These are phyloP conservation scores for Magnaporthiopsis poae DNA, from an alignment of 2,329 filamentous ascomycete species.

Conservation along the genomic window DNA sequence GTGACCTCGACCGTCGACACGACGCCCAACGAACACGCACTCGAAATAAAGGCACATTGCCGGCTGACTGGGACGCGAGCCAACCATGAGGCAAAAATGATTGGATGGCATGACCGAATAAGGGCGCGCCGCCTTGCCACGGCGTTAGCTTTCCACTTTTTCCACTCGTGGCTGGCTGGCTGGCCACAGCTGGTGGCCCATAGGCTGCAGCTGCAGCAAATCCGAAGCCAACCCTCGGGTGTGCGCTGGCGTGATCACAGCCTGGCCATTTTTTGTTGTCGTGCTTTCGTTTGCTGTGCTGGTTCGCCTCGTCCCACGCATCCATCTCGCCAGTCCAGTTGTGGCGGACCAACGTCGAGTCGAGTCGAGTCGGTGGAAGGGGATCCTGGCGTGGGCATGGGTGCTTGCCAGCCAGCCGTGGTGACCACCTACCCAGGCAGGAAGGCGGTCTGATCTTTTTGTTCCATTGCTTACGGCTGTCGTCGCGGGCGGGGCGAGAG, in stretches of 20 bases:
- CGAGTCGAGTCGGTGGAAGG: background rate
- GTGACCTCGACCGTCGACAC: background rate
- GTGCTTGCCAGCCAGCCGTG: background rate
- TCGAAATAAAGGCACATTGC: background rate
- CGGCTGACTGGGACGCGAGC: background rate
- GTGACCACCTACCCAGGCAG: background rate
- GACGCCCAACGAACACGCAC: background rate
- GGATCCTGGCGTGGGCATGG: background rate
- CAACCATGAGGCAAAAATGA: background rate
- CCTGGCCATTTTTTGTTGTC: background rate
- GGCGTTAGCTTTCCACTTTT: background rate
- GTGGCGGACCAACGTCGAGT: background rate
- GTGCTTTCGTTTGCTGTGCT: background rate
- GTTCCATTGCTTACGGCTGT: background rate
- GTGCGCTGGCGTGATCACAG: background rate
- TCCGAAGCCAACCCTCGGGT: background rate
- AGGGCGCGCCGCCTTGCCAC: background rate
- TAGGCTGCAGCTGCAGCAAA: background rate
- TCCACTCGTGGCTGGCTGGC: background rate
- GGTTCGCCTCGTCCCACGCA: background rate
- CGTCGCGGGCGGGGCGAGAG: background rate
- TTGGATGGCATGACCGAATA: background rate
- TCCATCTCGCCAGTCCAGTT: too few species aligned
- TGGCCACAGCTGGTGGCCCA: background rate
- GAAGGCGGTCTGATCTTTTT: background rate